Conservation (phyloP, 2,329 filamentous ascomycete species). For the Monilinia aucupariae region DNA sequence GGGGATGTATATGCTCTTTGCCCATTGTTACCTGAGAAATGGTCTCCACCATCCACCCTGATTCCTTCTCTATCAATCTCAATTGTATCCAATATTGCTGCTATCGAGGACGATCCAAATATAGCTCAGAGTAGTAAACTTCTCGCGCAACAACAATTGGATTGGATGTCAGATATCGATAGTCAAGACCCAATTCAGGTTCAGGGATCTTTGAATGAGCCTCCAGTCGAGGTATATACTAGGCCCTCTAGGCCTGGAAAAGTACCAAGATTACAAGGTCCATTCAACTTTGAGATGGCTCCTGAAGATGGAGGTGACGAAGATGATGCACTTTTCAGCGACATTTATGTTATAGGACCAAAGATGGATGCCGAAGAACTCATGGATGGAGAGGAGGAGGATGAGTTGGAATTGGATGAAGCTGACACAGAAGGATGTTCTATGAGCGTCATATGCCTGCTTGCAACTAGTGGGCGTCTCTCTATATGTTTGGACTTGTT, state of each 20-base stretch:
- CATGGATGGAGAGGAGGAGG: slow-evolving; percentile 59
- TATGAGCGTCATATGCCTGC: slow-evolving; percentile 52
- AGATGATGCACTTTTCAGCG: slow-evolving; percentile 51
- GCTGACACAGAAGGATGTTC: slow-evolving; percentile 56
- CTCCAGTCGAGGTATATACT: slow-evolving; percentile 49
- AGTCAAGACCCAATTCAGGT: slow-evolving; percentile 54
- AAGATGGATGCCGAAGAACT: slow-evolving; percentile 55
- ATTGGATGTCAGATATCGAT: slow-evolving; percentile 63
- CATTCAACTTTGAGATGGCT: slow-evolving; percentile 50
- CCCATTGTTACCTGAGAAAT: slow-evolving; percentile 79
- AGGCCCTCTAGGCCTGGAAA: slow-evolving; percentile 53
- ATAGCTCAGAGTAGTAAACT: slow-evolving; percentile 49
- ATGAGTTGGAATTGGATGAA: slow-evolving; percentile 49
- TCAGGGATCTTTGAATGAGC: slow-evolving; percentile 46
- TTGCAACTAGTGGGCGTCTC: slow-evolving; percentile 56
- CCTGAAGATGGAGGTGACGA: slow-evolving; percentile 48
- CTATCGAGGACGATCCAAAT: slow-evolving; percentile 54
- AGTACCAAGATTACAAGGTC: slow-evolving; percentile 56
- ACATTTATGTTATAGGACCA: slow-evolving; percentile 58
- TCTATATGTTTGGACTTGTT: slow-evolving; percentile 57
- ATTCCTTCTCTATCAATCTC: slow-evolving; percentile 79
- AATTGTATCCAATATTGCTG: slow-evolving; percentile 67
- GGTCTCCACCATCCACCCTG: slow-evolving; percentile 70
- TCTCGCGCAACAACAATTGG: slow-evolving; percentile 57
- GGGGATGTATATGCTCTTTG: slow-evolving; percentile 93